These are phyloP conservation scores for Pisolithus tinctorius DNA, from an alignment of 768 basidiomycete genomes.

Conservation along the genomic window DNA sequence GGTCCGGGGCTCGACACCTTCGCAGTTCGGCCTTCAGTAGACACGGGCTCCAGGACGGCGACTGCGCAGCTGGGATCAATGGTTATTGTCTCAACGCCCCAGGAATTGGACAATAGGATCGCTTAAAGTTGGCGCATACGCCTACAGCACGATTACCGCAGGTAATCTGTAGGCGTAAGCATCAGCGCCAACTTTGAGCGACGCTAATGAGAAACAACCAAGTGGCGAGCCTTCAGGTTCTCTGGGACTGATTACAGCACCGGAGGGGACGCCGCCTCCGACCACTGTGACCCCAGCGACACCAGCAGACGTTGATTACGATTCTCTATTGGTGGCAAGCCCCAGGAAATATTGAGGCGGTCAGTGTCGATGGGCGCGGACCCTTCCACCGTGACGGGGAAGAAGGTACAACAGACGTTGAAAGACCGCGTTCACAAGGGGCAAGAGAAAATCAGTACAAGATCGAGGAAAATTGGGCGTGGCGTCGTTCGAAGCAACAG, in stretches of 20 bases:
- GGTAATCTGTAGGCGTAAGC: too few species aligned
- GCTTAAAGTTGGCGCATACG: too few species aligned
- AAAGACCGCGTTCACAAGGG: constrained; percentile 71
- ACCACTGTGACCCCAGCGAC: constrained; percentile 63
- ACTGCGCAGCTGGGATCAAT: constrained; percentile 14
- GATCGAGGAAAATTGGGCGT: constrained; percentile 70
- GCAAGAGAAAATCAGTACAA: constrained; percentile 64
- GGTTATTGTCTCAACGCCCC: constrained; percentile 8
- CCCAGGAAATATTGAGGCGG: constrained; percentile 18
- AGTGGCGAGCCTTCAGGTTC: background rate
- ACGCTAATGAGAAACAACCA: constrained; percentile 5
- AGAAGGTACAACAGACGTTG: constrained; percentile 70
- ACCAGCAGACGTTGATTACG: constrained; percentile 31
- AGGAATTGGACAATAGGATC: constrained; percentile 2
- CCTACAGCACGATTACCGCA: too few species aligned
- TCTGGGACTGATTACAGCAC: constrained; percentile 4
- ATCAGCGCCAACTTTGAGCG: too few species aligned
- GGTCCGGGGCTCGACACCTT: background rate
- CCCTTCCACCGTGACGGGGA: constrained; percentile 42
- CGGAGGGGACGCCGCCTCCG: constrained; percentile 16
- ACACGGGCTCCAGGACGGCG: constrained; percentile 23
- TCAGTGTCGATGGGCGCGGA: constrained; percentile 33
- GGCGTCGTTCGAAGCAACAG: constrained; percentile 53
- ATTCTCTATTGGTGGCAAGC: constrained; percentile 14
- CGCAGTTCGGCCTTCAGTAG: constrained; percentile 24